Conservation (phyloP, 2,329 filamentous ascomycete genomes). For the Epichloe hybrida region DNA sequence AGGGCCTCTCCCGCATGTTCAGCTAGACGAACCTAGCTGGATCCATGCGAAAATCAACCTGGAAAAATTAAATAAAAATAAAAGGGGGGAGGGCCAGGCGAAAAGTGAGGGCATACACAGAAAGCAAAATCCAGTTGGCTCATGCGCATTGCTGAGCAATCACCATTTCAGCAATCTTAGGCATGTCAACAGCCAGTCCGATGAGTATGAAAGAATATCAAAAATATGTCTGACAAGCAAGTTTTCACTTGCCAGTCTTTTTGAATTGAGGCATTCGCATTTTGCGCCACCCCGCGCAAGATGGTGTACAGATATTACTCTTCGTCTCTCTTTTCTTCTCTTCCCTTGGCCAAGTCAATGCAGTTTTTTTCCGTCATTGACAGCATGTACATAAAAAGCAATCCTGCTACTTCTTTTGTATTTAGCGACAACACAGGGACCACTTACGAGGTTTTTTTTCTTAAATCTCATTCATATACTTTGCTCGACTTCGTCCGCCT, state of each 20-base stretch:
- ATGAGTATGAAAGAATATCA: too few relatives aligned
- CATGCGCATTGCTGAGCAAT: too few relatives aligned
- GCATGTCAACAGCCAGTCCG: too few relatives aligned
- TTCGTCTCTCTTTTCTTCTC: background rate
- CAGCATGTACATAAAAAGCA: background rate
- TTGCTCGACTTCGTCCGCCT: too few relatives aligned
- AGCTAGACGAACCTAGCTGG: conserved; percentile 9
- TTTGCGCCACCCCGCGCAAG: too few relatives aligned
- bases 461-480: background rate
- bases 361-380: background rate
- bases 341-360: background rate
- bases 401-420: background rate
- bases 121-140: too few relatives aligned
- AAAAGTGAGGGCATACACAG: too few relatives aligned
- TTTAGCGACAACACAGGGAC: background rate
- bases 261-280: too few relatives aligned
- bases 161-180: too few relatives aligned
- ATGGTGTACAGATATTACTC: too few relatives aligned
- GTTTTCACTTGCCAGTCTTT: too few relatives aligned
- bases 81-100: background rate
- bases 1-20: conserved; percentile 42
- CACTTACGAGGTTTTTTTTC: background rate
- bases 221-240: too few relatives aligned
- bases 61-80: background rate
- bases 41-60: background rate